Evolutionary conservation across 768 basidiomycete genomes (phyloP).

Genomic region (Calocybe cyanea): DNA sequence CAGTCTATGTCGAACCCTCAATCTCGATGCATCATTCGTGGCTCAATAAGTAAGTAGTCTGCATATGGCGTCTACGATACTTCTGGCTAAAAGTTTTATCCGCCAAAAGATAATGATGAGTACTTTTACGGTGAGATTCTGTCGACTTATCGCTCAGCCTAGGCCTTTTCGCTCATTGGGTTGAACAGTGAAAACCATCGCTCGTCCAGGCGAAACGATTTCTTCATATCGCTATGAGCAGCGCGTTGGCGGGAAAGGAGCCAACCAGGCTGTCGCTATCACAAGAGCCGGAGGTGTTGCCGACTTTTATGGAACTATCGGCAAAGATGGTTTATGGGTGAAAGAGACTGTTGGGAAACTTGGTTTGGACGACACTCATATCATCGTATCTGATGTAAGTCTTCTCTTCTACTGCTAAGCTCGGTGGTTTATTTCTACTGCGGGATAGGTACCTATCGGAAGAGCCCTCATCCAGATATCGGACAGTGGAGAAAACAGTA

Average conservation of each 20-base stretch:
- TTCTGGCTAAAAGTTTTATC: neutral
- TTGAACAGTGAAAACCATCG: slow-evolving; percentile 44
- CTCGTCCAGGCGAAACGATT: slow-evolving; percentile 56
- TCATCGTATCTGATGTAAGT: slow-evolving; percentile 38
- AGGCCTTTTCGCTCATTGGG: neutral
- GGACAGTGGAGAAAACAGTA: slow-evolving; percentile 57
- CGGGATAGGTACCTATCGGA: slow-evolving; percentile 45
- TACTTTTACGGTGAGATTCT: slow-evolving; percentile 45
- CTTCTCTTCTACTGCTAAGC: neutral
- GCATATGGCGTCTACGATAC: slow-evolving; percentile 4
- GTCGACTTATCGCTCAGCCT: neutral
- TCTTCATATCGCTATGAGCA: slow-evolving; percentile 47
- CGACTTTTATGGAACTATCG: slow-evolving; percentile 49
- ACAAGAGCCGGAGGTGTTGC: slow-evolving; percentile 47
- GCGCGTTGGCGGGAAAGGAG: slow-evolving; percentile 58
- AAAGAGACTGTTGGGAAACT: slow-evolving; percentile 31
- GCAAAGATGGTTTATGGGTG: slow-evolving; percentile 50
- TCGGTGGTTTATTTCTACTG: neutral
- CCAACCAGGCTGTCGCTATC: slow-evolving; percentile 60
- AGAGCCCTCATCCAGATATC: slow-evolving; percentile 60
- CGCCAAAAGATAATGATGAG: slow-evolving; percentile 47
- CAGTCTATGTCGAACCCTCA: no score
- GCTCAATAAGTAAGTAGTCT: slow-evolving; percentile 46
- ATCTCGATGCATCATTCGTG: slow-evolving; percentile 27
- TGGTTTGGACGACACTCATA: slow-evolving; percentile 37